Percentiles rank a stretch among this genome's conserved stretches.
phyloP scores from a whole-genome alignment of 345 rosid species.

The Pelargonium nanum region DNA sequence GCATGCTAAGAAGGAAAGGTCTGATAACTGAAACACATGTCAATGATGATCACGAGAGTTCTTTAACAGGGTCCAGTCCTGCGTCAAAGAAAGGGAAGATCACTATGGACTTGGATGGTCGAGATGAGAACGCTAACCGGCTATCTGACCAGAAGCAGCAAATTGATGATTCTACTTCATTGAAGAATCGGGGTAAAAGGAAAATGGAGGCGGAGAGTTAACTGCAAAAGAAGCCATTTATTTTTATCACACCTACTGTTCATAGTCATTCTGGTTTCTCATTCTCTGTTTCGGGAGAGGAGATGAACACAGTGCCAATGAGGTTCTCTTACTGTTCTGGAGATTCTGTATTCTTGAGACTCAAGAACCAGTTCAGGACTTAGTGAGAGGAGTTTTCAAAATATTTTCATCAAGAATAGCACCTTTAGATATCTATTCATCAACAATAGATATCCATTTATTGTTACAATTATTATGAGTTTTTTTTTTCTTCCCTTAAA shows the following conservation, averaged over 20 bases:
- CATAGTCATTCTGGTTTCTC: conserved; percentile 92
- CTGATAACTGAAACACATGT: conserved; percentile 28
- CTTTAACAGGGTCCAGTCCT: conserved; percentile 46
- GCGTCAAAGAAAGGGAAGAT: conserved; percentile 55
- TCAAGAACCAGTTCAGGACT: conserved; percentile 92
- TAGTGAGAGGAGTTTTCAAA: conserved; percentile 89
- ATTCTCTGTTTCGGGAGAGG: conserved; percentile 66
- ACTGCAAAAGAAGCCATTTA: conserved; percentile 74
- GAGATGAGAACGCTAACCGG: conserved; percentile 32
- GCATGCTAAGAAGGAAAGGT: conserved; percentile 43
- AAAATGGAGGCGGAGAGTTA: conserved; percentile 62
- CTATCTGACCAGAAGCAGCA: conserved; percentile 26
- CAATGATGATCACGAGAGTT: conserved; percentile 36
- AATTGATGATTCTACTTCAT: conserved; percentile 30
- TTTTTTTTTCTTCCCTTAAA: too few relatives aligned
- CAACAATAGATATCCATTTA: too few relatives aligned
- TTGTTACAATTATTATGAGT: too few relatives aligned
- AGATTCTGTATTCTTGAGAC: conserved; percentile 92
- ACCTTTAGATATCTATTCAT: too few relatives aligned
- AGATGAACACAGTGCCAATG: conserved; percentile 37
- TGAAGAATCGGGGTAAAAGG: conserved; percentile 62
- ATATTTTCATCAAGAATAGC: conserved; percentile 85
- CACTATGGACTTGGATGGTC: conserved; percentile 29
- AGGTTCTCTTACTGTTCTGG: conserved; percentile 66
- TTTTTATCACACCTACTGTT: conserved; percentile 84